Evolutionary conservation across 1,284 basidiomycete genomes (phyloP), one percentile per base, ranked within the genome.

Genomic region (Heliocybe sulcata): DNA sequence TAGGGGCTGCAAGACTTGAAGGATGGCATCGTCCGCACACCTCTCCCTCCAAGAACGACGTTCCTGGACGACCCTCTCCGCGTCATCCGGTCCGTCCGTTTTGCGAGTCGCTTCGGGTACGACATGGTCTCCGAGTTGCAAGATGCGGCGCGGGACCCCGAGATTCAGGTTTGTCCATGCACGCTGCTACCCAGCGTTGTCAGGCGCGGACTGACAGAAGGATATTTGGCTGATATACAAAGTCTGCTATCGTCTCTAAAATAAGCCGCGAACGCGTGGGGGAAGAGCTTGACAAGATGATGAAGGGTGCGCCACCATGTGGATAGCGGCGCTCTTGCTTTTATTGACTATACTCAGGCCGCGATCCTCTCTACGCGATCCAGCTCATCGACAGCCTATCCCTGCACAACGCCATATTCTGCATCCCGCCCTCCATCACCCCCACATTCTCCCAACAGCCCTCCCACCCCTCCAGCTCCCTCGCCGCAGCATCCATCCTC

Each of bases 31-130:
- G 87, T 98, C 47, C 81, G 97, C 14, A 99, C 97, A 1, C 97
- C 97, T 0, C 72, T 99, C 16, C 77, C 91, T 2, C 92, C 97
- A 0, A 72, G 76, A 57, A 83, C 93, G 65, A 99, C 97, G 0
- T 99, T 99, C 66, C 72, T 83, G 33, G 97, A 99, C 62, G 97
- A 99, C 67, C 97, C 97, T 2, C 72, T 99, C 6, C 85, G 97
- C 1, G 85, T 99, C 11, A 73, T 99, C 31, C 84, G 97, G 33
- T 95, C 93, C 60, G 74, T 99, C 16, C 79, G 97, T 54, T 99
- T 99, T 67, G 87, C 95, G 0, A 92, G 90, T 63, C 79, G 97
- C 27, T 94, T 94, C 66, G 87, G 87, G 10, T 97, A 96, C 64
- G 72, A 77, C 14, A 77, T 99, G 55, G 87, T 90, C n/a, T 70